phyloP scores from a whole-genome alignment of 2,329 filamentous ascomycete genomes.

The Hypoxylon sp. region DNA sequence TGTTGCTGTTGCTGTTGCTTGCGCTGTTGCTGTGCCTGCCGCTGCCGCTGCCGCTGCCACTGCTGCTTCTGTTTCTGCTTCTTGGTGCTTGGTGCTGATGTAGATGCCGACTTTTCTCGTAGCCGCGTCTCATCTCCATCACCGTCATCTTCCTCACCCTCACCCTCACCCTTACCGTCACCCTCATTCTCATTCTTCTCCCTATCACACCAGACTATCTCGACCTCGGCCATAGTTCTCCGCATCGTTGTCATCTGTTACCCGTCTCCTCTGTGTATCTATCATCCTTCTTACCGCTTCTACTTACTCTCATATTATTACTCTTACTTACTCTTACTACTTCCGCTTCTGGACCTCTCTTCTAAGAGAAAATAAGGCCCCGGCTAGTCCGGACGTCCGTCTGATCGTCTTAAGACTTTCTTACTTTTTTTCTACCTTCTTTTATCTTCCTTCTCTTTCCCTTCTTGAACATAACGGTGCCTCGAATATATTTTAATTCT shows the following conservation, averaged over 20 bases:
- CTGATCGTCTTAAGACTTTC: conserved; percentile 34
- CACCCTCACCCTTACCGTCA: no score
- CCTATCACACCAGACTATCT: conserved; percentile 3
- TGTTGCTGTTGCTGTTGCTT: conserved; percentile 3
- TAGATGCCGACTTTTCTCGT: conserved; percentile 26
- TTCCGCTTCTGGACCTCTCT: conserved; percentile 17
- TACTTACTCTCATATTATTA: conserved; percentile 26
- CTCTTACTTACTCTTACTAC: conserved; percentile 31
- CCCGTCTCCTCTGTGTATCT: conserved; percentile 3
- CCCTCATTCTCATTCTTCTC: not conserved
- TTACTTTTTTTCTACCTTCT: conserved; percentile 13
- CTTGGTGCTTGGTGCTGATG: conserved; percentile 9
- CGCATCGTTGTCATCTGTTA: conserved; percentile 20
- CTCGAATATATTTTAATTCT: conserved; percentile 23
- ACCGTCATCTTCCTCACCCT: conserved; percentile 7
- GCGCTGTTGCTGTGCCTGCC: not conserved
- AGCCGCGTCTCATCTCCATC: conserved; percentile 26
- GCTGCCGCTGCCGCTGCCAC: not conserved
- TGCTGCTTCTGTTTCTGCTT: conserved; percentile 1
- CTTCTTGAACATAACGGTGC: conserved; percentile 37
- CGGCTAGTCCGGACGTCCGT: conserved; percentile 46
- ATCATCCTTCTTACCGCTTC: conserved; percentile 5
- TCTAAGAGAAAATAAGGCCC: conserved; percentile 23
- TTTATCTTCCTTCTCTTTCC: conserved; percentile 25
- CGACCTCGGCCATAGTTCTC: conserved; percentile 3